Evolutionary conservation across 2,329 filamentous ascomycete species (phyloP).

Genomic region (Verticillium nonalfalfae): DNA sequence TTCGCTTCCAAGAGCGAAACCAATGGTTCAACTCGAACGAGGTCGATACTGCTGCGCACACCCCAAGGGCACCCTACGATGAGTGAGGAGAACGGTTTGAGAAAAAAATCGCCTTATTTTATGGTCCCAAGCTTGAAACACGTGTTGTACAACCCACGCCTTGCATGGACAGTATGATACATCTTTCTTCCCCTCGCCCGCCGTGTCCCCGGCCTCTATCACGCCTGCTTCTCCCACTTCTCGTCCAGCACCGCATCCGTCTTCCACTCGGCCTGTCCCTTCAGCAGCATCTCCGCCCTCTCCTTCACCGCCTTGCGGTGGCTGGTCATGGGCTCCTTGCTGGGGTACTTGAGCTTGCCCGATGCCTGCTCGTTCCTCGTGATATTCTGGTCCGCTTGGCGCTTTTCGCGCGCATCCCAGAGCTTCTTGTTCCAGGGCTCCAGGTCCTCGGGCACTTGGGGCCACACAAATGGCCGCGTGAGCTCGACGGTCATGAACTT

Average conservation of each 20-base stretch:
- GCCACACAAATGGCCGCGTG: conserved; percentile 82
- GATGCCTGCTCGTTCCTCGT: conserved; percentile 23
- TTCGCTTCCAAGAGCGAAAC: conserved; percentile 59
- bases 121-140: conserved; percentile 1
- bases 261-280: conserved; percentile 56
- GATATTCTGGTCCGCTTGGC: conserved; percentile 32
- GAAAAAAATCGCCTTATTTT: background rate
- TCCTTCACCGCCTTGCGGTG: conserved; percentile 31
- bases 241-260: conserved; percentile 38
- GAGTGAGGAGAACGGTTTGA: background rate
- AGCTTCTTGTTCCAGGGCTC: conserved; percentile 59
- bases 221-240: conserved; percentile 33
- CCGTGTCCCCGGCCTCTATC: background rate
- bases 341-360: conserved; percentile 24
- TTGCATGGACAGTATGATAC: conserved; percentile 10
- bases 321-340: conserved; percentile 30
- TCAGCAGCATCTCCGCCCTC: conserved; percentile 56
- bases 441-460: conserved; percentile 58
- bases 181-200: conserved; percentile 11
- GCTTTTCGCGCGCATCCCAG: conserved; percentile 45
- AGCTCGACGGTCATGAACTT: conserved; percentile 97
- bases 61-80: background rate
- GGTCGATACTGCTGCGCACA: background rate
- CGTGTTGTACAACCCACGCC: conserved; percentile 13
- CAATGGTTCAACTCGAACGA: conserved; percentile 34